Evolutionary conservation across 2,329 filamentous ascomycete species (phyloP), one percentile per base, ranked within the genome.

Genomic region (Onygenales sp.): DNA sequence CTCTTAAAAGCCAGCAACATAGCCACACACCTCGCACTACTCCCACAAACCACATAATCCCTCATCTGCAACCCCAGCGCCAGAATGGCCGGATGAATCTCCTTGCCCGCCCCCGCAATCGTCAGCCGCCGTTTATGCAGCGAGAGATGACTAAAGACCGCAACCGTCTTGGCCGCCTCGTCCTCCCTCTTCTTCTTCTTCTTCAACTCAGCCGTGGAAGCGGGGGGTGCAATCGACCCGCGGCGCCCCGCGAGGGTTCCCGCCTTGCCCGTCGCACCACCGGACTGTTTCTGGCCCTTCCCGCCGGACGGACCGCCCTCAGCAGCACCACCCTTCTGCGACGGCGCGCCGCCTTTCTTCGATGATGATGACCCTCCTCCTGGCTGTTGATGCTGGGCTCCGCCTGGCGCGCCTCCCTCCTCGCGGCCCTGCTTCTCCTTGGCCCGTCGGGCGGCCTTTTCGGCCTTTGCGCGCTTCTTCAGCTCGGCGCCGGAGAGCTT

Each of bases 1-100:
- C 86, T 83, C 68, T 95, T 94, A 67, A 98, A 95, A 1, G 88
- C 90, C 59, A 93, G 73, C 45, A 98, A 75, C 62, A 90, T 97
- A 34, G 88, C 87, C 58, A 95, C 85, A 62, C 94, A 85, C 58
- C 93, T 81, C 44, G 89, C 87, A 67, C 87, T 94, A 66, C 89
- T 95, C 59, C 95, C 93, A 63, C 87, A 90, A 55, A 98, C 83
- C 39, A 84, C 81, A 70, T 96, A 97, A 56, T 84, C 85, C 62
- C 86, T 87, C 79, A 97, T 90, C 70, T 96, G 88, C 67, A 97
- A 81, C 7, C 92, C 93, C 46, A 97, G 75, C 1, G 87, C 83
- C 58, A 96, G 75, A 2, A 98, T 84, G 1, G 87, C 84, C 2
- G 91, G 90, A 67, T 97, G 88, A 17, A 97, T 88, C 58, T 86